Conservation (phyloP, 345 rosid species). For the Nephelium lappaceum region DNA sequence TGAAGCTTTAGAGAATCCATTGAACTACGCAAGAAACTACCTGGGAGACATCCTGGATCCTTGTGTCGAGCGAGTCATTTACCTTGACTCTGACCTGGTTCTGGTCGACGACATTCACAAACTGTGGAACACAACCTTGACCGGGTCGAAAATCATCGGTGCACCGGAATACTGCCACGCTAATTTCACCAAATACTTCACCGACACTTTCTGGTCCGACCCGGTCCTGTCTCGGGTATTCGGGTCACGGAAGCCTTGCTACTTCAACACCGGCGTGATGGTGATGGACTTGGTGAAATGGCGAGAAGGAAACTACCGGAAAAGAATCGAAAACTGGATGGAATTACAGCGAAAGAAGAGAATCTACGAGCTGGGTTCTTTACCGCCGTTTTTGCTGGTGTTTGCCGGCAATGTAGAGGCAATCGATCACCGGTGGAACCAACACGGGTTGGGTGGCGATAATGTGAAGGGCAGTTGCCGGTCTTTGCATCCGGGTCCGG, state of each 20-base stretch:
- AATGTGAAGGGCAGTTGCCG: constrained; percentile 87
- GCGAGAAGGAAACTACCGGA: constrained; percentile 74
- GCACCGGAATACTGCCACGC: constrained; percentile 98
- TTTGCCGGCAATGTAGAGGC: constrained; percentile 83
- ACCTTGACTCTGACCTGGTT: constrained; percentile 90
- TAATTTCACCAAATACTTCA: constrained; percentile 90
- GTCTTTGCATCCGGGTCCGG: constrained; percentile 82
- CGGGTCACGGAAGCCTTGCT: constrained; percentile 63
- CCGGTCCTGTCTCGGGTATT: constrained; percentile 62
- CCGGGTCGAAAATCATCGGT: constrained; percentile 65
- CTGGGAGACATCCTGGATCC: constrained; percentile 78
- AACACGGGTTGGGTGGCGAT: constrained; percentile 96
- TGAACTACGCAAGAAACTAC: constrained; percentile 89
- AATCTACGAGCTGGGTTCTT: constrained; percentile 86
- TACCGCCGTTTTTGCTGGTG: constrained; percentile 88
- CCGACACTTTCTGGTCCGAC: constrained; percentile 85
- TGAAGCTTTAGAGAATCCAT: constrained; percentile 83
- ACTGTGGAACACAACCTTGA: constrained; percentile 67
- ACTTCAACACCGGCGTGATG: constrained; percentile 98
- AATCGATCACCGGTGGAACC: constrained; percentile 91
- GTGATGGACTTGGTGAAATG: constrained; percentile 83
- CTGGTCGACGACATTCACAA: constrained; percentile 80
- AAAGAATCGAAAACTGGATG: constrained; percentile 86
- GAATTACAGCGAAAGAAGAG: constrained; percentile 66
- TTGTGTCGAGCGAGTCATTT: constrained; percentile 89